Percentiles rank a stretch among this genome's conserved stretches.
Evolutionary conservation across 345 rosid genomes (phyloP).

Genomic region (Eucalyptus regnans): DNA sequence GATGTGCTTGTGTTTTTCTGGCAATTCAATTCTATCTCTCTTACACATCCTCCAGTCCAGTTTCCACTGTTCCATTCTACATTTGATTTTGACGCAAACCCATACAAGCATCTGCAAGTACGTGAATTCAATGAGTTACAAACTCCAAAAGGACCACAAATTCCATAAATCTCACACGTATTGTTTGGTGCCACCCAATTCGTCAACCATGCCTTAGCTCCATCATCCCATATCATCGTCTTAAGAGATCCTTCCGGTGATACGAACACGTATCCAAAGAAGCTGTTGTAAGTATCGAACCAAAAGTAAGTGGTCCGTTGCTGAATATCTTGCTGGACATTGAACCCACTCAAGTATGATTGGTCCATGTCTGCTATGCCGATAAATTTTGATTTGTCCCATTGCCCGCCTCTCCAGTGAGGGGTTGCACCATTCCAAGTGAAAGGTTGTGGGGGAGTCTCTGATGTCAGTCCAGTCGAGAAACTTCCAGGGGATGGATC

Average conservation of each 20-base stretch:
- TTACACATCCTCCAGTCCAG: conserved; percentile 9
- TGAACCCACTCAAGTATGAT: neutral
- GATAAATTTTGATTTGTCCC: neutral
- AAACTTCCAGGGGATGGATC: conserved; percentile 21
- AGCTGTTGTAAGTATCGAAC: neutral
- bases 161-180: conserved; percentile 3
- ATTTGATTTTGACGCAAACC: conserved; percentile 11
- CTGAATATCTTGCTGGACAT: neutral
- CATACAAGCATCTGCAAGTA: conserved; percentile 10
- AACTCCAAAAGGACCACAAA: conserved; percentile 13
- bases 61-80: neutral
- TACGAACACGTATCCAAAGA: neutral
- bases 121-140: neutral
- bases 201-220: neutral
- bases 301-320: neutral
- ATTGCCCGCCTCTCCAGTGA: neutral
- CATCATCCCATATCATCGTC: conserved; percentile 1
- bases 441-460: conserved; percentile 12
- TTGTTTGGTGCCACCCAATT: neutral
- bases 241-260: neutral
- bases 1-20: neutral
- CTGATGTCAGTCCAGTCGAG: neutral
- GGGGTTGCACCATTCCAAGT: neutral
- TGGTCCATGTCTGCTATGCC: neutral
- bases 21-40: neutral